Evolutionary conservation across 164 flowering plant species (phyloP), one percentile per base, ranked within the genome.

Genomic region (Nelumbo lutea): DNA sequence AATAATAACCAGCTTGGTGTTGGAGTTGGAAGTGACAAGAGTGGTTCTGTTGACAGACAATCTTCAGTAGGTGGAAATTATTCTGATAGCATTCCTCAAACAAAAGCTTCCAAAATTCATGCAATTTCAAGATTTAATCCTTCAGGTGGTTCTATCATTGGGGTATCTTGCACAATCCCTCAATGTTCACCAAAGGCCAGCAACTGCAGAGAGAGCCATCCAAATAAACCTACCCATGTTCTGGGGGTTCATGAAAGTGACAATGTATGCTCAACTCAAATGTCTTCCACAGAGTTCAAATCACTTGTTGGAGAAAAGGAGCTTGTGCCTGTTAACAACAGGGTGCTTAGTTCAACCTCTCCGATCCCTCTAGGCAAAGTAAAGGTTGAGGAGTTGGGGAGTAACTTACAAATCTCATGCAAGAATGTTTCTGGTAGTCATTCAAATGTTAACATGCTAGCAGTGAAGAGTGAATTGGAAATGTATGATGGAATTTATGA

Each of bases 371-470:
- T 46, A 41, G 73, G 73, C 59, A 78, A 79, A 68, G 73, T 85
- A 62, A 86, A 89, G 77, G 71, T 65, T 68, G 91, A 89, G 71
- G 78, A 71, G 11, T 44, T 62, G 61, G 84, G 79, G 44, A 50
- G 50, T 70, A 74, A 70, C 14, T 52, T 67, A 43, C 62, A 62
- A 43, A 61, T 46, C 59, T 42, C 62, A 11, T 52, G 38, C 53
- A 67, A 52, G 44, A 67, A 60, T 71, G 65, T 38, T 66, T 27
- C 40, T 41, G 72, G 41, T 42, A 60, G 51, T 52, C 67, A 70
- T 9, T 60, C 75, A 42, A 48, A 58, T 47, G 38, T 8, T 3
- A 62, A 65, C 45, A 50, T 60, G 44, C 50, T 64, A 50, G 55
- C 70, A 8, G 75, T 83, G 66, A 85, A 85, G 80, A 72, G 61